phyloP scores from a whole-genome alignment of 2,329 filamentous ascomycete genomes.

The Botrytis sinoallii region DNA sequence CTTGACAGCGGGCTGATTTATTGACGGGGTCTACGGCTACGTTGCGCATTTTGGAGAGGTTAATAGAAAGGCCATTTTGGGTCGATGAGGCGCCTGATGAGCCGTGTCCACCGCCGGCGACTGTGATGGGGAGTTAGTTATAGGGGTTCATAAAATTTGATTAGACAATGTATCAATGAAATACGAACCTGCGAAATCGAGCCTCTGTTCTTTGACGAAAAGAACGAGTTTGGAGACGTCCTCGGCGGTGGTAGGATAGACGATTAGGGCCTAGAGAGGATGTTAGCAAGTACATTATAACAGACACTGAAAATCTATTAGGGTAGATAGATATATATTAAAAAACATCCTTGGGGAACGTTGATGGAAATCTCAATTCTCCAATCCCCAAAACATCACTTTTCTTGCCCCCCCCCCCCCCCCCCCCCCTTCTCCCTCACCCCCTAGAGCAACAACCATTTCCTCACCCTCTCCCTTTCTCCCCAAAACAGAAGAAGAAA shows the following conservation, averaged over 20 bases:
- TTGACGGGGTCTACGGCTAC: constrained; percentile 20
- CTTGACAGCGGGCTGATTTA: constrained; percentile 22
- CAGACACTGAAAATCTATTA: too few relatives aligned
- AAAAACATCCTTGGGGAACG: neutral
- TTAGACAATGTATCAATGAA: neutral
- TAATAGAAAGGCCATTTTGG: neutral
- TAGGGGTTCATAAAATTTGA: neutral
- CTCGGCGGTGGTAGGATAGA: constrained; percentile 23
- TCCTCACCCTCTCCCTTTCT: neutral
- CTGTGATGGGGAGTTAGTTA: neutral
- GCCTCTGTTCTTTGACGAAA: constrained; percentile 18
- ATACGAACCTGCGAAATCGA: constrained; percentile 16
- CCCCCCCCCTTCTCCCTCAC: neutral
- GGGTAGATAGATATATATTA: neutral
- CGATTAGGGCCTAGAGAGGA: constrained; percentile 2
- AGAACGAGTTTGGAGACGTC: constrained; percentile 23
- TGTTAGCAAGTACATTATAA: neutral
- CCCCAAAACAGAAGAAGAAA: neutral
- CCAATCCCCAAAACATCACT: neutral
- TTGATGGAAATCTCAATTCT: neutral
- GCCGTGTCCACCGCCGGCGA: constrained; percentile 19
- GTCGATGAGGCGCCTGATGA: constrained; percentile 9
- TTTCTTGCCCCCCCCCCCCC: neutral
- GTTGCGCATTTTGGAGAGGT: constrained; percentile 24
- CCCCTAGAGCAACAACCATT: neutral